A percentile compares a stretch with the other conserved stretches of the same genome.
phyloP scores from a whole-genome alignment of 75 land plant species.

The Chamaecyparis obtusa region DNA sequence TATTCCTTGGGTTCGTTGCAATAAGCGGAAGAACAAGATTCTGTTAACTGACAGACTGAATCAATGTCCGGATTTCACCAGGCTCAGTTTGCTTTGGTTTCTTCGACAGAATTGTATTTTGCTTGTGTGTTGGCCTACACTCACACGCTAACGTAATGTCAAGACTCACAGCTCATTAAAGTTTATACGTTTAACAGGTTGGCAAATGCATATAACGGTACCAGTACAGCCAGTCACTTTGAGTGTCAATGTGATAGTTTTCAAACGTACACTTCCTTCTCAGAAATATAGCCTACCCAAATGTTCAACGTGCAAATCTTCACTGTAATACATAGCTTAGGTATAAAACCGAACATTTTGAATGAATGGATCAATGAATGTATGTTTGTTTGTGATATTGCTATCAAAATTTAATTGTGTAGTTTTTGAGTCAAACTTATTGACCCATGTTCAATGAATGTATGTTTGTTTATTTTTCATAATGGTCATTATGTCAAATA shows the following conservation, averaged over 20 bases:
- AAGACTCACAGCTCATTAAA: background rate
- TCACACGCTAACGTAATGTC: background rate
- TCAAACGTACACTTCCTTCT: background rate
- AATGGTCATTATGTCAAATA: no score
- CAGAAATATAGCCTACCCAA: background rate
- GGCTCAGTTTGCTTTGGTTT: background rate
- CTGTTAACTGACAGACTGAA: constrained; percentile 4
- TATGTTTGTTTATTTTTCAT: no score
- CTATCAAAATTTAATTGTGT: no score
- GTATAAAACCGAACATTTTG: no score
- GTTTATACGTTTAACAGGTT: background rate
- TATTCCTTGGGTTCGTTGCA: background rate
- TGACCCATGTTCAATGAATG: no score
- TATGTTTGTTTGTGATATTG: no score
- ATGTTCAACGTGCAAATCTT: no score
- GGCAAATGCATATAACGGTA: background rate
- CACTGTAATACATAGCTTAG: no score
- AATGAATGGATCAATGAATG: no score
- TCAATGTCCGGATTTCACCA: background rate
- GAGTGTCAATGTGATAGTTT: background rate
- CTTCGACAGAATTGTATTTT: background rate
- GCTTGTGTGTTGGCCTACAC: background rate
- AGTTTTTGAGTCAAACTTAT: no score
- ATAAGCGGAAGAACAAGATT: background rate
- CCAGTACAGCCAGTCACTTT: background rate